Evolutionary conservation across 129 eudicot genomes (phyloP).

Genomic region (Artemisia tridentata): DNA sequence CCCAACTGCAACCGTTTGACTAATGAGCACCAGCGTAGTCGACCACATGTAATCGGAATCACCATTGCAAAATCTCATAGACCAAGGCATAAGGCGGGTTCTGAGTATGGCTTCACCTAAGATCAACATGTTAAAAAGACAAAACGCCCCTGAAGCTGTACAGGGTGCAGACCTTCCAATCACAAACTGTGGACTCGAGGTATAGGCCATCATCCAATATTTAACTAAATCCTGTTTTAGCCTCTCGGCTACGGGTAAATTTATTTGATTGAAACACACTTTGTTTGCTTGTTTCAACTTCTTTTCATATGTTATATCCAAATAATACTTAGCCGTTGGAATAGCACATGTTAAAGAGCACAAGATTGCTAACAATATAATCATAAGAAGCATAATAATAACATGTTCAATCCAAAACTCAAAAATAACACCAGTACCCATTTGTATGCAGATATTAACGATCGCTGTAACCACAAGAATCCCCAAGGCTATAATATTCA

Average conservation of each 20-base stretch:
- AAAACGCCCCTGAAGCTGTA: slow-evolving; percentile 55
- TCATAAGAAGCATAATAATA: no score
- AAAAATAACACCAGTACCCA: no score
- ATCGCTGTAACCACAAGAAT: slow-evolving; percentile 71
- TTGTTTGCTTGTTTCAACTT: slow-evolving; percentile 35
- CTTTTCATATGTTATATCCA: slow-evolving; percentile 39
- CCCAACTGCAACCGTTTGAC: slow-evolving; percentile 46
- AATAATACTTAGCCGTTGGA: no score
- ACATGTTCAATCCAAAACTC: no score
- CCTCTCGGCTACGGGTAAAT: slow-evolving; percentile 20
- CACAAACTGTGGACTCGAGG: slow-evolving; percentile 60
- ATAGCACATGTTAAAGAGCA: no score
- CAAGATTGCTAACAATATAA: no score
- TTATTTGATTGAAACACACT: slow-evolving; percentile 31
- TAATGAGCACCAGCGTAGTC: slow-evolving; percentile 34
- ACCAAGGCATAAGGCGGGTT: slow-evolving; percentile 37
- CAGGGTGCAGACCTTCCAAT: slow-evolving; percentile 55
- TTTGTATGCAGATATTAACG: no score
- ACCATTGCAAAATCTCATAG: slow-evolving; percentile 39
- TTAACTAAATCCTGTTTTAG: slow-evolving; percentile 34
- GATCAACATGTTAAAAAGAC: slow-evolving; percentile 37
- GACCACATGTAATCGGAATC: slow-evolving; percentile 62
- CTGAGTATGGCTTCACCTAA: slow-evolving; percentile 42
- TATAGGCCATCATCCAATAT: slow-evolving; percentile 65
- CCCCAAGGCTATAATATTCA: slow-evolving; percentile 62